phyloP scores from a whole-genome alignment of 2,329 filamentous ascomycete genomes.

The Talaromyces sp. region DNA sequence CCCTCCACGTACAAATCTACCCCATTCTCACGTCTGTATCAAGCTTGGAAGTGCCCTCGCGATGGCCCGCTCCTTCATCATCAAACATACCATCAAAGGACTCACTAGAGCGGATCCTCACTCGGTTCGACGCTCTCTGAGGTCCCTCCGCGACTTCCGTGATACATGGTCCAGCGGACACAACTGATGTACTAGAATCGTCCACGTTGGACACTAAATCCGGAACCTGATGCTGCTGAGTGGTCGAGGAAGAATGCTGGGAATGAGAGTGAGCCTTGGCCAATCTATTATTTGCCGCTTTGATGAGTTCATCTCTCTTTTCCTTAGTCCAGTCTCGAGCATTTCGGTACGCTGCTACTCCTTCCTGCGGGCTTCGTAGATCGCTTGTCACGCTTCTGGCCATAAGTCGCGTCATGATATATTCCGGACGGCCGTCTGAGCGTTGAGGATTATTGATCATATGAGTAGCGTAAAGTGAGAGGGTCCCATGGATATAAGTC shows the following conservation, averaged over 20 bases:
- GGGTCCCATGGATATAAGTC: background rate
- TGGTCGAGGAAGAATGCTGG: background rate
- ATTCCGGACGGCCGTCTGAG: background rate
- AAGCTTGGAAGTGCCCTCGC: background rate
- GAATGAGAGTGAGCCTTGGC: background rate
- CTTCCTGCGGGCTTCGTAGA: background rate
- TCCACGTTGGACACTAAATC: background rate
- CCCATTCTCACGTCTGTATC: background rate
- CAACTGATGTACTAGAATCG: background rate
- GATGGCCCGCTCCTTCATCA: background rate
- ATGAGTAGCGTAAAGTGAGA: background rate
- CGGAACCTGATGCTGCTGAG: background rate
- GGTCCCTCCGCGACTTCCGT: background rate
- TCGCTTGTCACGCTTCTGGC: no score
- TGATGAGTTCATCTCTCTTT: background rate
- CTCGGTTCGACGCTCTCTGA: background rate
- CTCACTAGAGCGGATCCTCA: background rate
- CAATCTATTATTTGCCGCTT: background rate
- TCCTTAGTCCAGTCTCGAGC: background rate
- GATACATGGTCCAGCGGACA: background rate
- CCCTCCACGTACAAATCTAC: background rate
- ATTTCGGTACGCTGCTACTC: background rate
- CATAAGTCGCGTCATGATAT: background rate
- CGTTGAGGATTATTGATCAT: background rate
- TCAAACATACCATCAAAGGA: background rate